phyloP scores from a whole-genome alignment of 805 yeast genomes.

The Kluyveromyces dobzhanskii region DNA sequence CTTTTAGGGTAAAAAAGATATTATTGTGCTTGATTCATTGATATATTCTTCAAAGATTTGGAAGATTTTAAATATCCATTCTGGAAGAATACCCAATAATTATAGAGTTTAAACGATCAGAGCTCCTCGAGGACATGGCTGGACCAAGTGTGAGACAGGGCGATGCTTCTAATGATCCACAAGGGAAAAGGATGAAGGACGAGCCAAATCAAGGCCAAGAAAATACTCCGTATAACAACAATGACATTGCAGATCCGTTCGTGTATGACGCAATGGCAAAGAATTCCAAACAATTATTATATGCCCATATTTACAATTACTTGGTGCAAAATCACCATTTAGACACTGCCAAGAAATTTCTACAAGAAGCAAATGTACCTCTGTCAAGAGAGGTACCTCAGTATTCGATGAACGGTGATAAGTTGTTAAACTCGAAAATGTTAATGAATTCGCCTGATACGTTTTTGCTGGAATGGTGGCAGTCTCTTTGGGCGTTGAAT shows the following conservation, averaged over 20 bases:
- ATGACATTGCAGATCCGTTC: constrained; percentile 10
- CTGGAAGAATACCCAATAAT: too few species aligned
- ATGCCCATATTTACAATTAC: constrained; percentile 47
- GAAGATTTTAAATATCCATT: too few species aligned
- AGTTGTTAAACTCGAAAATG: constrained; percentile 31
- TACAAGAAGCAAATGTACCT: constrained; percentile 39
- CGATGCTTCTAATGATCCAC: not conserved
- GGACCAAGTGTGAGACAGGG: not conserved
- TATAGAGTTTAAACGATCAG: too few species aligned
- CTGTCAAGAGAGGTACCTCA: constrained; percentile 14
- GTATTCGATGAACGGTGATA: constrained; percentile 10
- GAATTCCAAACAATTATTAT: constrained; percentile 40
- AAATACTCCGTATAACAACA: not conserved
- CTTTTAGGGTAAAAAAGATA: too few species aligned
- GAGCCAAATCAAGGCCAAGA: not conserved
- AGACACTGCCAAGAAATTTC: constrained; percentile 42
- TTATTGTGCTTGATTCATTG: too few species aligned
- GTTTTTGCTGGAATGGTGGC: constrained; percentile 52
- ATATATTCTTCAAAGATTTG: too few species aligned
- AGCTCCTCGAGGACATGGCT: not conserved
- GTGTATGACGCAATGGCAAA: constrained; percentile 40
- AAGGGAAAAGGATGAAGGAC: not conserved
- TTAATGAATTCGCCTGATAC: constrained; percentile 38
- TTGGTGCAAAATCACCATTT: constrained; percentile 38
- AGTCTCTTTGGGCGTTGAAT: constrained; percentile 41